These are phyloP conservation scores for Spizellomyces sp. DNA, from an alignment of 192 early-diverging fungal species.

Conservation along the genomic window DNA sequence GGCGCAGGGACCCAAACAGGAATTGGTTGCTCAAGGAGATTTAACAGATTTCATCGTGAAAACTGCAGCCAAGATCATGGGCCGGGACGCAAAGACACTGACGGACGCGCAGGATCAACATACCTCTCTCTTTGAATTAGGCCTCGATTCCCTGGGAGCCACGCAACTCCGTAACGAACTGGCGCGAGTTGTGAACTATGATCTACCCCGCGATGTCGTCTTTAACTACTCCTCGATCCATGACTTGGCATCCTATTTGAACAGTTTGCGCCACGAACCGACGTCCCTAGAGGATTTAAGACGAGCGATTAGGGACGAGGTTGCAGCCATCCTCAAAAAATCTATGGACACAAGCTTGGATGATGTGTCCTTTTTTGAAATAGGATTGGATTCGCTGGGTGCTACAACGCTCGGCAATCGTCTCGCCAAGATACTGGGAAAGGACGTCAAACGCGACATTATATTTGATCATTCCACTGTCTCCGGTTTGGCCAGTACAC, in stretches of 20 bases:
- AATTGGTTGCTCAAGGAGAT: not conserved
- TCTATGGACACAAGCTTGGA: not conserved
- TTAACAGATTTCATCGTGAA: not conserved
- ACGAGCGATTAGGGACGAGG: constrained; percentile 1
- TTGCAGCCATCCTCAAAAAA: not conserved
- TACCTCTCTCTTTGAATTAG: constrained; percentile 12
- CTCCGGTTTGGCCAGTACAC: not conserved
- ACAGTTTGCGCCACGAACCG: not conserved
- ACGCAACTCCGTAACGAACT: constrained; percentile 22
- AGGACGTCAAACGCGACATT: not conserved
- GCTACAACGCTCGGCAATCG: constrained; percentile 19
- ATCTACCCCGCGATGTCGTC: constrained; percentile 6
- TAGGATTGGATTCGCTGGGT: constrained; percentile 19
- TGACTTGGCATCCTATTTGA: not conserved
- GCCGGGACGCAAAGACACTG: not conserved
- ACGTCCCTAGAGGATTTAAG: not conserved
- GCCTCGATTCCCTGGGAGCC: constrained; percentile 18
- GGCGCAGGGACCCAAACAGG: not conserved
- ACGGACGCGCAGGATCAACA: not conserved
- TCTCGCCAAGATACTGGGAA: not conserved
- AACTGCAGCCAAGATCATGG: constrained; percentile 3
- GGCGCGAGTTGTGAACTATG: not conserved
- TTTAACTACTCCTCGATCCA: constrained; percentile 15
- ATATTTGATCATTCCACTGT: constrained; percentile 16
- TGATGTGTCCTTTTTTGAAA: constrained; percentile 18